Conservation (phyloP, 2,329 filamentous ascomycete genomes). For the Zymoseptoria tritici region DNA sequence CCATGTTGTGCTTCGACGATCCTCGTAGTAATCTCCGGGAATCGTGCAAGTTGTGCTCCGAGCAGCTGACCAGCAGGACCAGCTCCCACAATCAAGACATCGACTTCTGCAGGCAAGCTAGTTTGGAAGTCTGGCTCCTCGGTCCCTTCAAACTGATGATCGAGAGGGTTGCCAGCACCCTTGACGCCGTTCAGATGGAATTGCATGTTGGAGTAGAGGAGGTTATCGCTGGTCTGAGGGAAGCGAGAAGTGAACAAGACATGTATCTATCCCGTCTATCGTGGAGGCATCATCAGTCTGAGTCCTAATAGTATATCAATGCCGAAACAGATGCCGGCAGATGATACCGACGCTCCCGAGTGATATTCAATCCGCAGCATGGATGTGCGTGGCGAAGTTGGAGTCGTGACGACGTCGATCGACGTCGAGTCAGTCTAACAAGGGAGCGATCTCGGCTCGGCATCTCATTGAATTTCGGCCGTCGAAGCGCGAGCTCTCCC, state of each 20-base stretch:
- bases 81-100: slow-evolving; percentile 45
- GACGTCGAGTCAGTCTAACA: neutral
- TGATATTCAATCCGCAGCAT: too few relatives aligned
- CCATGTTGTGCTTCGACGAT: slow-evolving; percentile 36
- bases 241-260: too few relatives aligned
- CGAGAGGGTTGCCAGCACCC: slow-evolving; percentile 26
- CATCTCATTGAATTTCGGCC: neutral
- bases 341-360: too few relatives aligned
- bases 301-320: too few relatives aligned
- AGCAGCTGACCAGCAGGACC: slow-evolving; percentile 44
- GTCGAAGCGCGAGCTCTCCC: neutral
- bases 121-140: slow-evolving; percentile 26
- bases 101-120: slow-evolving; percentile 31
- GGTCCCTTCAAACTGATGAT: slow-evolving; percentile 22
- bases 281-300: too few relatives aligned
- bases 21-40: slow-evolving; percentile 40
- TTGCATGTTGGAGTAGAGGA: slow-evolving; percentile 18
- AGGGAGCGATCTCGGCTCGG: neutral
- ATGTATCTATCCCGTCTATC: too few relatives aligned
- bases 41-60: slow-evolving; percentile 45
- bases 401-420: neutral
- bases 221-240: too few relatives aligned
- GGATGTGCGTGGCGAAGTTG: too few relatives aligned
- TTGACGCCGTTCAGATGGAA: slow-evolving; percentile 31
- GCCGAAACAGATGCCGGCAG: too few relatives aligned